Conservation (phyloP, 805 yeast species). For the Danielia oregonensis region DNA sequence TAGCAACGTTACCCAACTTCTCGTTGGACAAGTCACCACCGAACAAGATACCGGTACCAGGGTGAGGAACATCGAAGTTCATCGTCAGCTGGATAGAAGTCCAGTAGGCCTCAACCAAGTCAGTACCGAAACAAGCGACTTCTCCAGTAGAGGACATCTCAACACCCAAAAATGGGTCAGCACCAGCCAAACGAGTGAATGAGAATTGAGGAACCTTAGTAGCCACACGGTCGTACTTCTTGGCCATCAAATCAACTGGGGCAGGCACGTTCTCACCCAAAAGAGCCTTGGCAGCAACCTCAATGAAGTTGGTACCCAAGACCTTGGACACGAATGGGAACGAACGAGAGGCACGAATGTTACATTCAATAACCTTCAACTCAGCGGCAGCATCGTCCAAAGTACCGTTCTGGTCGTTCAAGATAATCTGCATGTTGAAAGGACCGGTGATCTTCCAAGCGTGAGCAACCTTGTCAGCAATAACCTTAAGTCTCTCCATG, state of each 20-base stretch:
- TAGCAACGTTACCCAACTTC: slow-evolving; percentile 70
- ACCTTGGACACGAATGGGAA: slow-evolving; percentile 98
- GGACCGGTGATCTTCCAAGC: slow-evolving; percentile 98
- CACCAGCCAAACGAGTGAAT: slow-evolving; percentile 97
- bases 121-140: slow-evolving; percentile 92
- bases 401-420: slow-evolving; percentile 56
- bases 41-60: slow-evolving; percentile 83
- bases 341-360: slow-evolving; percentile 98
- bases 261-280: slow-evolving; percentile 68
- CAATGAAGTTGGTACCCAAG: slow-evolving; percentile 91
- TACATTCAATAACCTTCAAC: slow-evolving; percentile 96
- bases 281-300: slow-evolving; percentile 87
- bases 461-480: slow-evolving; percentile 87
- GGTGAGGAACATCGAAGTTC: slow-evolving; percentile 93
- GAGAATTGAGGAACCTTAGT: slow-evolving; percentile 98
- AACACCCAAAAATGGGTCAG: slow-evolving; percentile 98
- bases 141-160: slow-evolving; percentile 99
- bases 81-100: slow-evolving; percentile 93
- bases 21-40: slow-evolving; percentile 88
- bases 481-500: slow-evolving; percentile 72
- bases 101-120: slow-evolving; percentile 92
- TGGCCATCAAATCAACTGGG: slow-evolving; percentile 81
- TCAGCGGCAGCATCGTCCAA: slow-evolving; percentile 51
- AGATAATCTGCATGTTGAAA: slow-evolving; percentile 89
- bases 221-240: slow-evolving; percentile 78